Conservation (phyloP, 108 stramenopile species). For the Schizochytrium sp. region DNA sequence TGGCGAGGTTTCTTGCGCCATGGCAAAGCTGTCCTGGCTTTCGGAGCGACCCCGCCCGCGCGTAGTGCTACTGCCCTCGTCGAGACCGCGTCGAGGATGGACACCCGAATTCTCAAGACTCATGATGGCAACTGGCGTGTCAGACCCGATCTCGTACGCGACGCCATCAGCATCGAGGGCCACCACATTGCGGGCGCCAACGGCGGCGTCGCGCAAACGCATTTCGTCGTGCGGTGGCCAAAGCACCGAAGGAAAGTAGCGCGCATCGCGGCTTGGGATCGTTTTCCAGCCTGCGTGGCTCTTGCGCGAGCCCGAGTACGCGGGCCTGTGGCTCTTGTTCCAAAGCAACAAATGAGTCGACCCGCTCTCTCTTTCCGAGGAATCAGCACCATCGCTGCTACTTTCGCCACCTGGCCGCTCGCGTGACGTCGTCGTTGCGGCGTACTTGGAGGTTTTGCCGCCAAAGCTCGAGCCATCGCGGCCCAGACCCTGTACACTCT, state of each 20-base stretch:
- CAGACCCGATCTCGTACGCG: background rate
- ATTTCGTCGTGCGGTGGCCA: background rate
- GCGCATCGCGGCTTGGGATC: background rate
- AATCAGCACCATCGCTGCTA: background rate
- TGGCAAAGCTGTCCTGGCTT: background rate
- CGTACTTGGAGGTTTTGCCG: too few species aligned
- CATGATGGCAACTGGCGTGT: background rate
- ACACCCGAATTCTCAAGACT: background rate
- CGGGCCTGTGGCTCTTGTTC: background rate
- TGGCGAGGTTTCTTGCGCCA: background rate
- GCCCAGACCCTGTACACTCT: too few species aligned
- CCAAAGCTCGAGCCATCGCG: too few species aligned
- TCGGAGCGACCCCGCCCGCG: background rate
- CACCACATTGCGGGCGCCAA: background rate
- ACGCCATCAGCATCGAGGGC: background rate
- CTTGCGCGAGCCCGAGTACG: background rate
- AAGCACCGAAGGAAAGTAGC: background rate
- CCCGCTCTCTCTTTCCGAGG: background rate
- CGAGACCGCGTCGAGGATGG: background rate
- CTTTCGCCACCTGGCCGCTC: background rate
- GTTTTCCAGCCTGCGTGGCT: background rate
- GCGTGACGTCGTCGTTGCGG: background rate
- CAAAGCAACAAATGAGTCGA: background rate
- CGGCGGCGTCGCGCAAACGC: background rate
- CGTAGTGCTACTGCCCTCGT: background rate